phyloP scores from a whole-genome alignment of 306 rosid species.

The Alnus glutinosa region DNA sequence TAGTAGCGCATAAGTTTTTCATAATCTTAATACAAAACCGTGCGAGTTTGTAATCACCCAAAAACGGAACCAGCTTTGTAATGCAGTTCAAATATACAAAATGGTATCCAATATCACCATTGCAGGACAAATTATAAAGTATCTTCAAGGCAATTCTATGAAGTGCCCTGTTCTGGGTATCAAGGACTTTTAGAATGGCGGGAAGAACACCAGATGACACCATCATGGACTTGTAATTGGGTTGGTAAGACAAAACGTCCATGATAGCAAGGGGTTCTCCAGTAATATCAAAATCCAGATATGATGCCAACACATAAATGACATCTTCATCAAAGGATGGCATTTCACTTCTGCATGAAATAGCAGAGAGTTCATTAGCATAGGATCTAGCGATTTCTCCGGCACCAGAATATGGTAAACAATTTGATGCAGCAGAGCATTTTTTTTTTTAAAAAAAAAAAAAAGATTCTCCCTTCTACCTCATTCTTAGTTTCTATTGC shows the following conservation, averaged over 20 bases:
- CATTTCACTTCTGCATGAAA: slow-evolving; percentile 22
- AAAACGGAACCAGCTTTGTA: slow-evolving; percentile 16
- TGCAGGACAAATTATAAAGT: slow-evolving; percentile 21
- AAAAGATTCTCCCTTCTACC: too few relatives aligned
- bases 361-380: neutral
- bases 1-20: slow-evolving; percentile 15
- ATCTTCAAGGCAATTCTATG: slow-evolving; percentile 25
- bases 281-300: slow-evolving; percentile 27
- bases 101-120: slow-evolving; percentile 19
- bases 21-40: slow-evolving; percentile 7
- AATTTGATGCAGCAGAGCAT: neutral
- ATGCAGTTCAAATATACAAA: slow-evolving; percentile 27
- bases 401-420: neutral
- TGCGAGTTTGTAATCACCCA: slow-evolving; percentile 19
- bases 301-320: slow-evolving; percentile 20
- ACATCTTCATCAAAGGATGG: slow-evolving; percentile 19
- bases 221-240: slow-evolving; percentile 20
- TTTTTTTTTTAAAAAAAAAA: too few relatives aligned
- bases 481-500: too few relatives aligned
- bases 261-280: slow-evolving; percentile 23
- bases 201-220: slow-evolving; percentile 36
- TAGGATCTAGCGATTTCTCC: neutral
- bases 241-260: slow-evolving; percentile 22
- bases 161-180: neutral
- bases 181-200: slow-evolving; percentile 20